A percentile compares a stretch with the other conserved stretches of the same genome.
phyloP scores from a whole-genome alignment of 2,329 filamentous ascomycete genomes.

The Magnaporthiopsis poae region DNA sequence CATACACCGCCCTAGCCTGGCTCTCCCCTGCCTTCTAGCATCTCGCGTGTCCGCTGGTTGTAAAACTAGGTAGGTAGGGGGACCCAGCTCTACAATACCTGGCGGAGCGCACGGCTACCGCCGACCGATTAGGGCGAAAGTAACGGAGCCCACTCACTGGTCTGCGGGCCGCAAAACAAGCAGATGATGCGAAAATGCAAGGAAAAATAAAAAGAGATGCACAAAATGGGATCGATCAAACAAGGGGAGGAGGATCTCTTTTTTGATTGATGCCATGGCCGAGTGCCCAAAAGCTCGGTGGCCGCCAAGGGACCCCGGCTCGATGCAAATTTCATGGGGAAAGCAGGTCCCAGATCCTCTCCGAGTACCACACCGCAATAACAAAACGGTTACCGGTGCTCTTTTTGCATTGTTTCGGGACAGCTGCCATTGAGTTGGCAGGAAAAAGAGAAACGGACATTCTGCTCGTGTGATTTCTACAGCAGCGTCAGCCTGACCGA shows the following conservation, averaged over 20 bases:
- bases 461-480: background rate
- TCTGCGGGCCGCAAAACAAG: no score
- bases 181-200: background rate
- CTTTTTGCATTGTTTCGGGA: background rate
- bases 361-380: background rate
- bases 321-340: conserved; percentile 1
- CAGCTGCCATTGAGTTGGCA: background rate
- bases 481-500: no score
- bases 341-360: background rate
- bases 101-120: background rate
- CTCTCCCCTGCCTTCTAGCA: background rate
- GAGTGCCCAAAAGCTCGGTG: background rate
- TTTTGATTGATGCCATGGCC: no score
- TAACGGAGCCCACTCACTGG: no score
- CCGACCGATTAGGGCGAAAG: no score
- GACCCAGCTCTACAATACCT: background rate
- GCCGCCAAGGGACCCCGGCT: background rate
- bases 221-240: background rate
- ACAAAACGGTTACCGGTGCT: background rate
- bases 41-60: background rate
- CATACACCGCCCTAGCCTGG: background rate
- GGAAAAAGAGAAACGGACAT: background rate
- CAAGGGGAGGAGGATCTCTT: background rate
- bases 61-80: background rate
- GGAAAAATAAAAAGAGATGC: background rate